Evolutionary conservation across 352 stramenopile genomes (phyloP).

Genomic region (Albugo candida): DNA sequence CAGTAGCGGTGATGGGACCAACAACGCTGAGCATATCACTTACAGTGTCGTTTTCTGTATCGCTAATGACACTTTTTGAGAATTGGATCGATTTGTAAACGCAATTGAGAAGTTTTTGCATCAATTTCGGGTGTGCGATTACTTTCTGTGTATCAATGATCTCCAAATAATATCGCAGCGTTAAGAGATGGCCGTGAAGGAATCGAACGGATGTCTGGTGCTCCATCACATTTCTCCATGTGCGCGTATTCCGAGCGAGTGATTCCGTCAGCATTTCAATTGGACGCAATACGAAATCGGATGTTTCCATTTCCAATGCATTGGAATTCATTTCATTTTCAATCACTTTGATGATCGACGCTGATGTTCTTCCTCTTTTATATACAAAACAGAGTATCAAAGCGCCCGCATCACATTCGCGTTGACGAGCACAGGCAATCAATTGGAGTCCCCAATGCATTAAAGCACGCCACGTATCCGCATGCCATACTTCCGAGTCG

Average conservation of each 20-base stretch:
- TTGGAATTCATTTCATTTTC: constrained; percentile 13
- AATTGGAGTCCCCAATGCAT: constrained; percentile 53
- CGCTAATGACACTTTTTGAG: constrained; percentile 47
- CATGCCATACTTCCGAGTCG: constrained; percentile 1
- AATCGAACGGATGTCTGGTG: constrained; percentile 12
- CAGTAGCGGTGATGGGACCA: constrained; percentile 44
- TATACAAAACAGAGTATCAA: constrained; percentile 72
- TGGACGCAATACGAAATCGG: constrained; percentile 23
- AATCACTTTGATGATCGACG: constrained; percentile 15
- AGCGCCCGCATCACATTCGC: constrained; percentile 70
- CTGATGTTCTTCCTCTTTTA: constrained; percentile 19
- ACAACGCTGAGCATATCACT: constrained; percentile 25
- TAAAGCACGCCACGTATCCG: constrained; percentile 19
- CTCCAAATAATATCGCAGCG: constrained; percentile 58
- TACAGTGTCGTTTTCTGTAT: constrained; percentile 41
- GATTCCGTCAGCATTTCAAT: too few relatives aligned
- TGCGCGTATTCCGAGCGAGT: constrained; percentile 25
- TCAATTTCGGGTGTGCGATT: constrained; percentile 10
- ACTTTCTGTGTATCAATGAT: constrained; percentile 23
- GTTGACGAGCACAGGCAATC: constrained; percentile 47
- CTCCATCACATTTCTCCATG: constrained; percentile 17
- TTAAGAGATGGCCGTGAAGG: constrained; percentile 57
- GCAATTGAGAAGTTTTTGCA: constrained; percentile 26
- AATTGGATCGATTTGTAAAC: constrained; percentile 41
- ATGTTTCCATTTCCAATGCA: not conserved